A percentile compares a stretch with the other conserved stretches of the same genome.
phyloP scores from a whole-genome alignment of 1,139 yeast genomes.

The Taphrina communis region DNA sequence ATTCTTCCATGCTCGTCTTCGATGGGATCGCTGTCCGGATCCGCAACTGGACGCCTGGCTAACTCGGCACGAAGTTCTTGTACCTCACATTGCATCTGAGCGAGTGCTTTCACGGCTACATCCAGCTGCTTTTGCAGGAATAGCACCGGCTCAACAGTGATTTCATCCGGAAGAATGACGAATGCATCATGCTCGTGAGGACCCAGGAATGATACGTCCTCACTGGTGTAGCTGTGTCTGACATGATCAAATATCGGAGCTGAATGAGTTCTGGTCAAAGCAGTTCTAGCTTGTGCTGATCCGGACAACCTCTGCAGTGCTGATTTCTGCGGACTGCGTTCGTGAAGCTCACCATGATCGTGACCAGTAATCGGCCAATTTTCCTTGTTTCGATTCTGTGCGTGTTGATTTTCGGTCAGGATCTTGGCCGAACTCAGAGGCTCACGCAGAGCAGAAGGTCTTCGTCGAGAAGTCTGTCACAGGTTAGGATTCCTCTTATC shows the following conservation, averaged over 20 bases:
- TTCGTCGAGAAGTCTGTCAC: background rate
- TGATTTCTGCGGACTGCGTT: background rate
- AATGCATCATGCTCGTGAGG: conserved; percentile 2
- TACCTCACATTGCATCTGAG: conserved; percentile 7
- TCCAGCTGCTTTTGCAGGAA: conserved; percentile 1
- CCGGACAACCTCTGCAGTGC: background rate
- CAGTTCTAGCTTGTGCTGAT: background rate
- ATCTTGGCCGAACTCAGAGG: background rate
- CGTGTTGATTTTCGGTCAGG: background rate
- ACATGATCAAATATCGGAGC: background rate
- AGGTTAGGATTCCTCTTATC: background rate
- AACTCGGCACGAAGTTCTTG: conserved; percentile 4
- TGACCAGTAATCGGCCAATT: background rate
- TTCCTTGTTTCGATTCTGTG: conserved; percentile 4
- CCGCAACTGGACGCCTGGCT: background rate
- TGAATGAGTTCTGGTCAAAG: background rate
- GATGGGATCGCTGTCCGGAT: background rate
- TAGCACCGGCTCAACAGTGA: conserved; percentile 1
- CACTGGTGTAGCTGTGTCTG: background rate
- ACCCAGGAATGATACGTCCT: conserved; percentile 14
- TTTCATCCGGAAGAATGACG: background rate
- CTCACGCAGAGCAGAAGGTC: background rate
- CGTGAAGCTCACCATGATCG: background rate
- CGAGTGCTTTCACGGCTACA: conserved; percentile 8
- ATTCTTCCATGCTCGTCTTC: background rate